These are phyloP conservation scores for Metarhizium sp. DNA, from an alignment of 2,329 filamentous ascomycete genomes.

Conservation along the genomic window DNA sequence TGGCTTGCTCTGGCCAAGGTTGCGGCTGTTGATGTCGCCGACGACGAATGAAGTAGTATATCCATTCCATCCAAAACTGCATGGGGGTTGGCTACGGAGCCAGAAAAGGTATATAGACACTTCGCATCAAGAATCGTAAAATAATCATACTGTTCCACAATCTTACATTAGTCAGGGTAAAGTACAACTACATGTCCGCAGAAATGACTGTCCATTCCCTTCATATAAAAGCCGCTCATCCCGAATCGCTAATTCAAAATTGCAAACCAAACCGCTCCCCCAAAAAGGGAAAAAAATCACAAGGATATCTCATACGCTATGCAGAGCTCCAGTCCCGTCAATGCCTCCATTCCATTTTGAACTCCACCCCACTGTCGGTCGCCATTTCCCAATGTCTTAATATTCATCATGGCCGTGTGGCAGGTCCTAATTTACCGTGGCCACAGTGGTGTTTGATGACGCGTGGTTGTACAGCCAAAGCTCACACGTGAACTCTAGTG, in stretches of 20 bases:
- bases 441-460: background rate
- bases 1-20: slow-evolving; percentile 48
- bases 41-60: background rate
- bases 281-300: no score
- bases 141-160: background rate
- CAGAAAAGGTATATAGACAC: background rate
- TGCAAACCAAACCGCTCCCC: no score
- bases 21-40: slow-evolving; percentile 23
- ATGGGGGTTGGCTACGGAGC: background rate
- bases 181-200: background rate
- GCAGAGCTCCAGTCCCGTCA: background rate
- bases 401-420: background rate
- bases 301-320: slow-evolving; percentile 1
- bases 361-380: background rate
- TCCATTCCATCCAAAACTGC: background rate
- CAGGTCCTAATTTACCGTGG: background rate
- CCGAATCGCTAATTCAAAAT: background rate
- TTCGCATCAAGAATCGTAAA: background rate
- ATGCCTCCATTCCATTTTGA: background rate
- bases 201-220: background rate
- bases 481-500: background rate
- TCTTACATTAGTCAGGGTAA: background rate
- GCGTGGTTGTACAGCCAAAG: background rate
- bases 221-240: background rate
- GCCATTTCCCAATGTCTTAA: background rate